Evolutionary conservation across 176 grass and related monocot species (phyloP).

Genomic region (Eremochloa ophiuroides): DNA sequence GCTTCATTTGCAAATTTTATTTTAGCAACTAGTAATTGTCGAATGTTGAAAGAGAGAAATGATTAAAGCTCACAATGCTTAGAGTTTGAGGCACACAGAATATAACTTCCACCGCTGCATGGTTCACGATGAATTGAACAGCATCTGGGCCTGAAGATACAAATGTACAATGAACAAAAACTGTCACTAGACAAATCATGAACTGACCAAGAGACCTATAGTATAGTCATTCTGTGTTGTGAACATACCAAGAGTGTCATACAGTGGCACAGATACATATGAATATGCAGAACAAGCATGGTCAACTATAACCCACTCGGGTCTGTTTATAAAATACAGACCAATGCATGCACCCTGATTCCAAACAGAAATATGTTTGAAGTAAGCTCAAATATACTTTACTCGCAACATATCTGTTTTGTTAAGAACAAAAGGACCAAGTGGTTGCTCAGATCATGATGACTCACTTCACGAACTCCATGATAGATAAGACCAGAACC

Average conservation of each 20-base stretch:
- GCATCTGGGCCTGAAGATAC: constrained; percentile 82
- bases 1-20: background rate
- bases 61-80: constrained; percentile 56
- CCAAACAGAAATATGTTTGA: constrained; percentile 12
- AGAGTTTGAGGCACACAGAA: constrained; percentile 95
- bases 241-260: constrained; percentile 88
- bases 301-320: constrained; percentile 91
- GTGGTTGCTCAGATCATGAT: background rate
- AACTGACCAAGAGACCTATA: constrained; percentile 5
- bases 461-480: constrained; percentile 68
- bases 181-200: constrained; percentile 10
- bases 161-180: background rate
- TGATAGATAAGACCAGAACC: constrained; percentile 86
- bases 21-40: background rate
- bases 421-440: background rate
- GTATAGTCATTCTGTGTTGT: background rate
- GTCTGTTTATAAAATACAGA: constrained; percentile 94
- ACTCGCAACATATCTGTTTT: constrained; percentile 17
- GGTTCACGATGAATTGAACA: constrained; percentile 92
- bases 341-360: constrained; percentile 84
- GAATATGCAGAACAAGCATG: constrained; percentile 96
- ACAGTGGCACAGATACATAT: constrained; percentile 85
- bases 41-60: background rate
- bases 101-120: constrained; percentile 81
- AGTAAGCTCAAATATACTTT: background rate